Evolutionary conservation across 306 rosid genomes (phyloP).

Genomic region (Oxytropis ochrocephala): DNA sequence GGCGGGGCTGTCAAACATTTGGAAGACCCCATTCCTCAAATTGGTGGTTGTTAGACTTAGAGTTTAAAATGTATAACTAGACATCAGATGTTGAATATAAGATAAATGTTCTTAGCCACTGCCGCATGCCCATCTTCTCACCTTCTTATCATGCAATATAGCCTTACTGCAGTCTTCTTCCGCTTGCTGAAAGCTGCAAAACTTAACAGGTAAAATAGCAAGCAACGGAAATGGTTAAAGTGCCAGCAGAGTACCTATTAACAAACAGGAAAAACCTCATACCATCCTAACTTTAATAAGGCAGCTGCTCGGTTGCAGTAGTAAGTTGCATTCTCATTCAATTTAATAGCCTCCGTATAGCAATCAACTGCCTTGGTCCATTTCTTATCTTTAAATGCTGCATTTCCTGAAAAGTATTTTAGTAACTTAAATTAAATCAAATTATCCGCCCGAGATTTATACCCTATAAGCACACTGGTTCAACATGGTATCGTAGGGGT

Average conservation of each 20-base stretch:
- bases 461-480: neutral
- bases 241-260: neutral
- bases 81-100: neutral
- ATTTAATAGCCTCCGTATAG: conserved; percentile 71
- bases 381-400: conserved; percentile 65
- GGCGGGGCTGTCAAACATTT: neutral
- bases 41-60: neutral
- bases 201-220: neutral
- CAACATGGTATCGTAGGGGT: neutral
- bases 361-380: conserved; percentile 72
- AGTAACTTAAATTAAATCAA: neutral
- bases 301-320: conserved; percentile 92
- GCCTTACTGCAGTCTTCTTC: conserved; percentile 85
- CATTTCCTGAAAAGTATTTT: conserved; percentile 57
- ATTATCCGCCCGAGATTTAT: neutral
- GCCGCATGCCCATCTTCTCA: conserved; percentile 24
- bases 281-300: conserved; percentile 76
- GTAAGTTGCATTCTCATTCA: conserved; percentile 60
- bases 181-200: conserved; percentile 79
- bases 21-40: neutral
- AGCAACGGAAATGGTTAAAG: conserved; percentile 13
- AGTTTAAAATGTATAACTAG: neutral
- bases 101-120: neutral
- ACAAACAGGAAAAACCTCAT: conserved; percentile 20
- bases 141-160: conserved; percentile 76